phyloP scores from a whole-genome alignment of 108 stramenopile genomes.

The Skeletonema grethae region DNA sequence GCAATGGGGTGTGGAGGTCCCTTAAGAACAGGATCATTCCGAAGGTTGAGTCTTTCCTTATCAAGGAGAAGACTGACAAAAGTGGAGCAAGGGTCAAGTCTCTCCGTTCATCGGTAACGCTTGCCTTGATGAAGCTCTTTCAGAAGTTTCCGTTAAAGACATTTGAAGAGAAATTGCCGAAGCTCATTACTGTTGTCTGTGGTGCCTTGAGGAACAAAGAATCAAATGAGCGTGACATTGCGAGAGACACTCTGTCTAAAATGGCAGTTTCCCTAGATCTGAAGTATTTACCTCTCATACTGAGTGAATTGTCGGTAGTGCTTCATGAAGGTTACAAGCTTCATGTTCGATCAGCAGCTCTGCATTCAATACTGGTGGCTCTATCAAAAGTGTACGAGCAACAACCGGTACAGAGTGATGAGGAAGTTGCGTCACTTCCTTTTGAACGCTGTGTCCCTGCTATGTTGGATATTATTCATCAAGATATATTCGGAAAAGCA shows the following conservation, averaged over 20 bases:
- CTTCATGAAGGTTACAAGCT: constrained; percentile 93
- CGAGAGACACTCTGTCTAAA: constrained; percentile 82
- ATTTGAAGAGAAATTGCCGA: constrained; percentile 78
- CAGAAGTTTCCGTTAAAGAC: constrained; percentile 77
- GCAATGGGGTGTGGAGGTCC: constrained; percentile 70
- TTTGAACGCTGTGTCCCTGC: constrained; percentile 78
- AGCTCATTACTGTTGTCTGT: constrained; percentile 83
- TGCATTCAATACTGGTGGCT: constrained; percentile 81
- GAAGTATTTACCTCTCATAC: constrained; percentile 75
- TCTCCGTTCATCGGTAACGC: constrained; percentile 82
- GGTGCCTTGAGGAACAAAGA: constrained; percentile 85
- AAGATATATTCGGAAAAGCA: constrained; percentile 86
- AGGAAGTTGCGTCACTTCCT: constrained; percentile 8
- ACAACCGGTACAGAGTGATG: constrained; percentile 6
- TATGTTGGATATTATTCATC: constrained; percentile 83
- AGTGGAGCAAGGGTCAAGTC: constrained; percentile 66
- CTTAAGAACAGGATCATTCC: constrained; percentile 77
- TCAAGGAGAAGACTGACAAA: constrained; percentile 78
- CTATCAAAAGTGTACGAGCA: constrained; percentile 50
- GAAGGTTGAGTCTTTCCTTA: constrained; percentile 71
- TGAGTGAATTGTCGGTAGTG: constrained; percentile 78
- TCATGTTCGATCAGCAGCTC: constrained; percentile 81
- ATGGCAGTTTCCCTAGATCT: constrained; percentile 78
- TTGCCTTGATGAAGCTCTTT: constrained; percentile 91
- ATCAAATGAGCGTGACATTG: constrained; percentile 84